These are phyloP conservation scores for Agastache rugosa DNA, from an alignment of 257 asterid genomes.

Conservation along the genomic window DNA sequence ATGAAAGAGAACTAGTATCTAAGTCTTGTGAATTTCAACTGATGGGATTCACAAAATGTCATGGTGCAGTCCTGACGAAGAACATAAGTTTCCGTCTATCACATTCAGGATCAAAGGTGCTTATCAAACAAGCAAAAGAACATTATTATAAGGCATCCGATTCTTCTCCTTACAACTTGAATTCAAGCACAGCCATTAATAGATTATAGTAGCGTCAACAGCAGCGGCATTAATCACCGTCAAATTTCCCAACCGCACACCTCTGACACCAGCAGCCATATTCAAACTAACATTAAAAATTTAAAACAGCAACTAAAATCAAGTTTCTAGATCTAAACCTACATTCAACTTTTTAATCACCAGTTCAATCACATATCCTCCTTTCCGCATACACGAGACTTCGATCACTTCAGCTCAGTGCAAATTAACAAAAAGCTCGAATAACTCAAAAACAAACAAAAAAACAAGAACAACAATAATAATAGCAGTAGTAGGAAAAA, in stretches of 20 bases:
- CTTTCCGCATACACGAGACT: slow-evolving; percentile 17
- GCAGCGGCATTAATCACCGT: neutral
- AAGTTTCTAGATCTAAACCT: slow-evolving; percentile 38
- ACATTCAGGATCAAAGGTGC: slow-evolving; percentile 13
- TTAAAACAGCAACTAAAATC: slow-evolving; percentile 10
- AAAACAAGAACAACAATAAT: neutral
- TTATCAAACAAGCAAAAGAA: neutral
- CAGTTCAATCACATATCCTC: slow-evolving; percentile 25
- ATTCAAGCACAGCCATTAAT: neutral
- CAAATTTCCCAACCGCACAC: slow-evolving; percentile 11
- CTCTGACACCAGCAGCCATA: neutral
- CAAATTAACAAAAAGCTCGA: slow-evolving; percentile 27
- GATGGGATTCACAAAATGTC: neutral
- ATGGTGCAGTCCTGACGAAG: slow-evolving; percentile 12
- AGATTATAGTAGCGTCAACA: neutral
- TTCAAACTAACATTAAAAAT: slow-evolving; percentile 16
- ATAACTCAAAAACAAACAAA: neutral
- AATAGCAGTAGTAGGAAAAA: neutral
- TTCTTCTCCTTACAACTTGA: neutral
- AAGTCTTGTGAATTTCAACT: slow-evolving; percentile 21
- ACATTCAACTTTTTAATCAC: slow-evolving; percentile 21
- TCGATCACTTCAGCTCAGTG: slow-evolving; percentile 33
- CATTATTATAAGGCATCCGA: neutral
- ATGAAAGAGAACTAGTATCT: neutral
- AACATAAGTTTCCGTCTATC: neutral